Evolutionary conservation across 139 green algal species (phyloP), one percentile per base, ranked within the genome.

Genomic region (Yamagishiella unicocca): DNA sequence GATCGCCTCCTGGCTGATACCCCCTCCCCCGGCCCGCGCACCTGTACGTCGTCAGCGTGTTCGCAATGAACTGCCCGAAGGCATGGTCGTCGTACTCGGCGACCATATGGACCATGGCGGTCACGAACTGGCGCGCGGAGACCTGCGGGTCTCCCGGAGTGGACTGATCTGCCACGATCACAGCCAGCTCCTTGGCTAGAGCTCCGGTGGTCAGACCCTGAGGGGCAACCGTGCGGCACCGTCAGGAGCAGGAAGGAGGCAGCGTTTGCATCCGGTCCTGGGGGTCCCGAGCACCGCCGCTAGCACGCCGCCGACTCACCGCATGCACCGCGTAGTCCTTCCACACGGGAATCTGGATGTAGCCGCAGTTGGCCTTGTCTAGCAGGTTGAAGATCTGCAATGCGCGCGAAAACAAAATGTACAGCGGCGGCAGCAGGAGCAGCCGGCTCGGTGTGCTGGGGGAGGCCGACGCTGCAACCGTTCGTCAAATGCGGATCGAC

Each of bases 331-430:
- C 50, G 31, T 82, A 82, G 3, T 68, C 74, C 31, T 67, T 82
- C 46, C 74, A 67, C n/a, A 43, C 43, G 2, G 72, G 72, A 2
- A 80, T 45, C 72, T 22, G 8, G n/a, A 80, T 42, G 72, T 64
- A 80, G 24, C 43, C 43, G 17, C 5, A 5, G 43, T 62, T 62
- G 45, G 7, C 46, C 31, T 29, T 42, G 33, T 82, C 74, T 19
- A 82, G 50, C 14, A 82, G 12, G 31, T 82, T 67, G n/a, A 82
- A 82, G 46, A 82, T 33, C 74, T 82, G 72, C 31, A n/a, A n/a
- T n/a, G n/a, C n/a, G n/a, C n/a, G n/a, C n/a, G n/a, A n/a, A n/a
- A n/a, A n/a, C n/a, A n/a, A n/a, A n/a, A n/a, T n/a, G n/a, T n/a
- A n/a, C n/a, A n/a, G n/a, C n/a, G n/a, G n/a, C n/a, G n/a, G n/a